A percentile compares a stretch with the other conserved stretches of the same genome.
These are phyloP conservation scores for Aspergillus oerlinghausenensis DNA, from an alignment of 2,329 filamentous ascomycete species.

Conservation along the genomic window DNA sequence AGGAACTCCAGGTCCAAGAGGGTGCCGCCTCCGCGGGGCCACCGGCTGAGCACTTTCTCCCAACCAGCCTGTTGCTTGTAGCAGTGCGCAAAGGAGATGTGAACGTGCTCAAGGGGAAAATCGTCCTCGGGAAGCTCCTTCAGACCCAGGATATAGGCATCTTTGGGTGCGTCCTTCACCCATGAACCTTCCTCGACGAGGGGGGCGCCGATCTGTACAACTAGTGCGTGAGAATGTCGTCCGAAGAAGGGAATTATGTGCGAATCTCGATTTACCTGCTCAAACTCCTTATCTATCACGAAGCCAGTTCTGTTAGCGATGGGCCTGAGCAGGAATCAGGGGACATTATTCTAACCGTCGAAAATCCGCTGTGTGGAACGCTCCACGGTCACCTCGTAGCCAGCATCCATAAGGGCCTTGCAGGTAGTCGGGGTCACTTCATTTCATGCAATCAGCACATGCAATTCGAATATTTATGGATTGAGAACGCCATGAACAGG, in stretches of 20 bases:
- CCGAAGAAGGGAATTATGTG: not conserved
- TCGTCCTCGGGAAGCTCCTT: conserved; percentile 74
- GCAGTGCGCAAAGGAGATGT: conserved; percentile 69
- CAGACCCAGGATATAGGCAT: conserved; percentile 68
- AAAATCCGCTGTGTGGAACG: conserved; percentile 62
- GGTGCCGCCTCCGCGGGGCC: conserved; percentile 68
- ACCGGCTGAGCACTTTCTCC: conserved; percentile 74
- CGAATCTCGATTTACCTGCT: conserved; percentile 22
- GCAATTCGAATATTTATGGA: not conserved
- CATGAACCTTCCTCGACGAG: conserved; percentile 65
- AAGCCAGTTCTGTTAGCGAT: conserved; percentile 6
- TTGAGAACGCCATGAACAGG: not conserved
- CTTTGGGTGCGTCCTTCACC: conserved; percentile 58
- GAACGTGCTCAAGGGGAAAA: conserved; percentile 65
- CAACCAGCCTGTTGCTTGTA: conserved; percentile 76
- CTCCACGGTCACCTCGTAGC: conserved; percentile 66
- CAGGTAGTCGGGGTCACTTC: conserved; percentile 49
- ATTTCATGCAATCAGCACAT: conserved; percentile 5
- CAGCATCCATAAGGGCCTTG: conserved; percentile 62
- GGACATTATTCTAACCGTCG: conserved; percentile 30
- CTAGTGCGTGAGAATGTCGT: not conserved
- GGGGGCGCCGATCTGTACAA: conserved; percentile 53
- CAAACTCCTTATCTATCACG: conserved; percentile 31
- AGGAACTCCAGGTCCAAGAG: conserved; percentile 88
- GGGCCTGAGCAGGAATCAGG: not conserved